A percentile compares a stretch with the other conserved stretches of the same genome.
These are phyloP conservation scores for Aspergillus sclerotiicarbonarius DNA, from an alignment of 495 filamentous ascomycete species.

Conservation along the genomic window DNA sequence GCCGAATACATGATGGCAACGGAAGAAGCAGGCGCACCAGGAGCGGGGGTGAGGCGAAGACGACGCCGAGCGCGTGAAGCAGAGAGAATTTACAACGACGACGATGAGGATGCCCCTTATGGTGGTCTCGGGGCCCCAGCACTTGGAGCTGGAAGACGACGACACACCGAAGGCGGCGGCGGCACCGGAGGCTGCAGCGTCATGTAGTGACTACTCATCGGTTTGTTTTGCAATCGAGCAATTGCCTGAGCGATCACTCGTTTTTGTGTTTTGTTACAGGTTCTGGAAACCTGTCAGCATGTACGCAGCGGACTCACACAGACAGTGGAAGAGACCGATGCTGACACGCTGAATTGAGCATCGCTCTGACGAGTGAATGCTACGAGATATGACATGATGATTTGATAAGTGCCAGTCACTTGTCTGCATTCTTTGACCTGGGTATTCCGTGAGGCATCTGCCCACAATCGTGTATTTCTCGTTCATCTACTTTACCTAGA, in stretches of 20 bases:
- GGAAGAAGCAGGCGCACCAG: conserved; percentile 76
- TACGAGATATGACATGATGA: conserved; percentile 18
- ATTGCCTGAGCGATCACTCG: background rate
- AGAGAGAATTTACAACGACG: conserved; percentile 63
- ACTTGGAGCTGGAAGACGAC: conserved; percentile 35
- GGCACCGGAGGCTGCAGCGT: conserved; percentile 40
- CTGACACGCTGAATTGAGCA: conserved; percentile 13
- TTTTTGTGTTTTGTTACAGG: conserved; percentile 7
- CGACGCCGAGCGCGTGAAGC: conserved; percentile 76
- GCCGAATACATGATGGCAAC: conserved; percentile 89
- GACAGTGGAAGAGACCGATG: background rate
- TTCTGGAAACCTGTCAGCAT: conserved; percentile 17
- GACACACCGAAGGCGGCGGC: conserved; percentile 52
- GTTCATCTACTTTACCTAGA: conserved; percentile 8
- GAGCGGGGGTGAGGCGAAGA: conserved; percentile 62
- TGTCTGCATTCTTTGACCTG: background rate
- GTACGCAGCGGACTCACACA: too few species aligned
- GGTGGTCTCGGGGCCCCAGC: conserved; percentile 25
- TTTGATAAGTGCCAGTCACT: background rate
- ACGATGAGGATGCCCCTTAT: conserved; percentile 64
- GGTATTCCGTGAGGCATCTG: background rate
- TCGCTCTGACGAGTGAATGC: conserved; percentile 4
- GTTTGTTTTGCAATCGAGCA: background rate
- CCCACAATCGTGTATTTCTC: background rate
- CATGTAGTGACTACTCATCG: conserved; percentile 43